Percentiles rank a stretch among this genome's conserved stretches.
Conservation (phyloP, 2,329 filamentous ascomycete genomes). For the Diaporthe amygdali region DNA sequence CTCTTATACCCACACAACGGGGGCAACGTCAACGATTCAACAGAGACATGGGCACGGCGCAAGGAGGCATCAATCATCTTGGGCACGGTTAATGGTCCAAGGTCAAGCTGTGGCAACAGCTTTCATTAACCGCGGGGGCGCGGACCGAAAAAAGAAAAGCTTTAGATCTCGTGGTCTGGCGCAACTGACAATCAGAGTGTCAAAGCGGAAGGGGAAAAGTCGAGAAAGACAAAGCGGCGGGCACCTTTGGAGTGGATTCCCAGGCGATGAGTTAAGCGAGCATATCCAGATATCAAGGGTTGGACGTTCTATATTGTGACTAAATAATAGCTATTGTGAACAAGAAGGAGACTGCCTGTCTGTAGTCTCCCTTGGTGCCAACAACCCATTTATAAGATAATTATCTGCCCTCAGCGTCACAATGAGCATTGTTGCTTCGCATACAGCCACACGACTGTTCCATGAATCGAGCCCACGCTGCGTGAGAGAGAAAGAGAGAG, state of each 20-base stretch:
- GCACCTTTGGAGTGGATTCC: background rate
- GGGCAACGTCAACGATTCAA: conserved; percentile 7
- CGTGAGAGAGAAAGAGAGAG: background rate
- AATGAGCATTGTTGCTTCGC: background rate
- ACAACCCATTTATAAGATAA: background rate
- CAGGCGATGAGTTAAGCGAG: conserved; percentile 18
- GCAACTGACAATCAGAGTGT: background rate
- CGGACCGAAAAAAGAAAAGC: background rate
- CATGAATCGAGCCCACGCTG: background rate
- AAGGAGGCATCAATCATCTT: conserved; percentile 1
- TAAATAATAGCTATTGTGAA: conserved; percentile 21
- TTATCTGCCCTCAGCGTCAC: too few relatives aligned
- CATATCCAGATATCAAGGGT: conserved; percentile 18
- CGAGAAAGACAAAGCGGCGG: background rate
- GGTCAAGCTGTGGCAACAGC: conserved; percentile 14
- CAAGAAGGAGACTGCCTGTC: background rate
- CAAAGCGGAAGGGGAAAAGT: background rate
- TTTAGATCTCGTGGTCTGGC: background rate
- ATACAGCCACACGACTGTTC: too few relatives aligned
- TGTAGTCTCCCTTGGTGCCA: background rate
- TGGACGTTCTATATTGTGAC: conserved; percentile 3
- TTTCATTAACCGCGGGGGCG: conserved; percentile 4
- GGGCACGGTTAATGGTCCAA: background rate
- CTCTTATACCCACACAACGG: background rate
- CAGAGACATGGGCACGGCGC: conserved; percentile 23